Base-by-base conservation (phyloP, 495 filamentous ascomycete species). In the Pyronema domesticum region DNA sequence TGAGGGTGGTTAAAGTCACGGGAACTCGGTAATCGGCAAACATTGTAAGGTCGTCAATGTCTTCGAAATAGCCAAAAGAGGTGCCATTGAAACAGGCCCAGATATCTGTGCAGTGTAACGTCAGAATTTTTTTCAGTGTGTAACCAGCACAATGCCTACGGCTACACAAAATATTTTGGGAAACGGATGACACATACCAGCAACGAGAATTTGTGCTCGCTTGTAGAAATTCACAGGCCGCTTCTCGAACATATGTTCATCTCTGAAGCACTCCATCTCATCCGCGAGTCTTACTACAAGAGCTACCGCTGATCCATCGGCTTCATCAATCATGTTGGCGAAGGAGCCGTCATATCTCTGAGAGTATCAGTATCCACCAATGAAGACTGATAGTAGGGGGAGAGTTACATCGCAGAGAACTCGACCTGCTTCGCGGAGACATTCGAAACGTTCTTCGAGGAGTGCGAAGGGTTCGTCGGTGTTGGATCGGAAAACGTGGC, bases 11-110 rank as follows among this genome's bases (percentile, higher is more conserved):
- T 5, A 99, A 76, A 60, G 95, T 95, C 71, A 96, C 91, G 5
- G 91, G 91, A 36, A 99, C 80, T 23, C 91, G 80, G 65, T 99
- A 96, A 71, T 99, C 91, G 73, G 91, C 88, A 70, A 96, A 99
- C 85, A 95, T 95, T 56, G 93, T 99, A 64, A 99, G 83, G 59
- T 85, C 83, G 64, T 87, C 79, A 51, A 99, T 94, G 61, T 99
- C 93, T 30, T 80, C 62, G 62, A 99, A 99, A n/a, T 74, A 68
- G 11, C 91, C 91, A 57, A 80, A 88, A 18, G 75, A 69, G 57
- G 82, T 72, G 35, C 85, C 86, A 46, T 91, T 77, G 62, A 95
- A 95, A 56, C 86, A 89, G 9, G 89, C 89, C 89, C 89, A 96
- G 3, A 95, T 63, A 62, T 99, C 91, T 42, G n/a, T 46, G 17